Evolutionary conservation across 768 basidiomycete species (phyloP).

Genomic region (Podaxis sp.): DNA sequence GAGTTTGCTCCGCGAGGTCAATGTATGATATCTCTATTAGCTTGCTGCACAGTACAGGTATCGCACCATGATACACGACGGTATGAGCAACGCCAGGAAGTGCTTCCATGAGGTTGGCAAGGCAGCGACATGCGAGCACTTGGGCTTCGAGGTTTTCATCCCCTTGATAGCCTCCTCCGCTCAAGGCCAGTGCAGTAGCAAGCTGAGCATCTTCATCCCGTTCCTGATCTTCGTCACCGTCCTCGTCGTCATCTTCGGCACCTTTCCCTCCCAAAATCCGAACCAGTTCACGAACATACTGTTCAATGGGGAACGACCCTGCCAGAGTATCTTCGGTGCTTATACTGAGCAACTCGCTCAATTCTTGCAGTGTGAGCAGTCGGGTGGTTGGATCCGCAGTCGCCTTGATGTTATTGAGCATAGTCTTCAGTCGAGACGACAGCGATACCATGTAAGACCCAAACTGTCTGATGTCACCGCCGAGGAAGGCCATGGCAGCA

Average conservation of each 20-base stretch:
- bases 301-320: slow-evolving; percentile 93
- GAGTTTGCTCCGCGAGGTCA: slow-evolving; percentile 95
- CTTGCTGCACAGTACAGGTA: slow-evolving; percentile 96
- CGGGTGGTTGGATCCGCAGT: slow-evolving; percentile 85
- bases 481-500: slow-evolving; percentile 78
- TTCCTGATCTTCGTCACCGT: slow-evolving; percentile 62
- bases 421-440: slow-evolving; percentile 83
- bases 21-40: slow-evolving; percentile 97
- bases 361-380: slow-evolving; percentile 87
- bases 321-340: slow-evolving; percentile 97
- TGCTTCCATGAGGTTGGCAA: slow-evolving; percentile 99
- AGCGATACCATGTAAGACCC: slow-evolving; percentile 94
- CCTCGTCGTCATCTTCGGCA: slow-evolving; percentile 67
- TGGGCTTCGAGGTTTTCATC: slow-evolving; percentile 93
- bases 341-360: slow-evolving; percentile 92
- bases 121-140: slow-evolving; percentile 92
- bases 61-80: slow-evolving; percentile 97
- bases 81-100: slow-evolving; percentile 96
- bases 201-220: slow-evolving; percentile 86
- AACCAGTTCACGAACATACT: slow-evolving; percentile 89
- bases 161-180: slow-evolving; percentile 69
- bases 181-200: slow-evolving; percentile 85
- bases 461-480: slow-evolving; percentile 79
- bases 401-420: slow-evolving; percentile 85
- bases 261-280: slow-evolving; percentile 85